Percentiles rank a stretch among this genome's conserved stretches.
Evolutionary conservation across 1,139 yeast genomes (phyloP).

Genomic region (Geotrichum restrictum): DNA sequence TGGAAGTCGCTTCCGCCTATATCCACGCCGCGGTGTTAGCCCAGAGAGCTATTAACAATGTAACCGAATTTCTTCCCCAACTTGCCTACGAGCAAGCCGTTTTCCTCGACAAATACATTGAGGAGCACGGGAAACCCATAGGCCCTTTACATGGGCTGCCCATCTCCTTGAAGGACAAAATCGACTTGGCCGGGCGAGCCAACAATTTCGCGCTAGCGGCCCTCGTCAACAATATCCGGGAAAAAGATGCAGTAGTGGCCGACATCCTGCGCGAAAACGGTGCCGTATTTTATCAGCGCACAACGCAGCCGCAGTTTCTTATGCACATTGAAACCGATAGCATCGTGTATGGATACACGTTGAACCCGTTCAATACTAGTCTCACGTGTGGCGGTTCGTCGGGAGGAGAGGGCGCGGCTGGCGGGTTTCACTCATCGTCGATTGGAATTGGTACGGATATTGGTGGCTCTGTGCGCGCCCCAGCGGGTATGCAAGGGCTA

Average conservation of each 20-base stretch:
- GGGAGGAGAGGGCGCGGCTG: conserved; percentile 63
- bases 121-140: conserved; percentile 37
- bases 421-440: conserved; percentile 60
- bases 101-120: conserved; percentile 43
- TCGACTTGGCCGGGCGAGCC: conserved; percentile 44
- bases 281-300: conserved; percentile 57
- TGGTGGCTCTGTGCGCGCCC: conserved; percentile 74
- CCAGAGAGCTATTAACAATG: conserved; percentile 49
- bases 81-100: conserved; percentile 42
- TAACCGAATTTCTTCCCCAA: conserved; percentile 35
- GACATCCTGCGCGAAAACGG: conserved; percentile 58
- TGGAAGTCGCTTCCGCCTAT: conserved; percentile 48
- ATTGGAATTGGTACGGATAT: conserved; percentile 74
- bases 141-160: conserved; percentile 61
- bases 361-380: conserved; percentile 52
- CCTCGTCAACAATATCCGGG: conserved; percentile 36
- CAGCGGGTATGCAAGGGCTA: conserved; percentile 69
- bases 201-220: conserved; percentile 44
- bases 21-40: conserved; percentile 56
- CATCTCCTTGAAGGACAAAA: conserved; percentile 41
- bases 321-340: conserved; percentile 52
- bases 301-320: conserved; percentile 53
- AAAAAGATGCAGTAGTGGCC: conserved; percentile 49
- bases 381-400: conserved; percentile 68
- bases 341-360: conserved; percentile 32